phyloP scores from a whole-genome alignment of 441 rosid genomes.

The Mallotus repandus region DNA sequence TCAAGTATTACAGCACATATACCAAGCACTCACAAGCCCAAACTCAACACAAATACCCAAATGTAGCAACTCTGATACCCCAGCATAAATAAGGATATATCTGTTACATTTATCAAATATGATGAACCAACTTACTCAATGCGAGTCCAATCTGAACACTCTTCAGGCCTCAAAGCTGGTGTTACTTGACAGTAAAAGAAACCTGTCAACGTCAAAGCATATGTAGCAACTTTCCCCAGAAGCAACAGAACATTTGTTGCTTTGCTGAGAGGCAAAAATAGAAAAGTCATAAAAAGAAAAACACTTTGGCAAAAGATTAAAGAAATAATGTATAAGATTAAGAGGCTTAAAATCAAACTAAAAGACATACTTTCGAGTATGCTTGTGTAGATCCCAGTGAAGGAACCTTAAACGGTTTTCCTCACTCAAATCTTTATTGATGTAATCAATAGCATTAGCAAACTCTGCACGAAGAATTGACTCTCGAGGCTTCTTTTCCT shows the following conservation, averaged over 20 bases:
- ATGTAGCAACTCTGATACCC: neutral
- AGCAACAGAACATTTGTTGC: conserved; percentile 74
- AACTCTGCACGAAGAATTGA: conserved; percentile 90
- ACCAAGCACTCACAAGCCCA: conserved; percentile 10
- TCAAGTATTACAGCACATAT: conserved; percentile 11
- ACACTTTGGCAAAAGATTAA: neutral
- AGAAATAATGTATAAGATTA: neutral
- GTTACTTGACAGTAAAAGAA: conserved; percentile 81
- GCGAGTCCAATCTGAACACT: conserved; percentile 38
- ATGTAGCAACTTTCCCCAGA: conserved; percentile 85
- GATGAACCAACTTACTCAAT: conserved; percentile 60
- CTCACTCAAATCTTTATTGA: conserved; percentile 80
- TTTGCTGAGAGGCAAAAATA: conserved; percentile 51
- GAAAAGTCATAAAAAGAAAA: conserved; percentile 5
- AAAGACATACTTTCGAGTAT: conserved; percentile 61
- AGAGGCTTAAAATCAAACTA: neutral
- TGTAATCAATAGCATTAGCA: conserved; percentile 87
- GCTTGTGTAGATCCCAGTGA: conserved; percentile 92
- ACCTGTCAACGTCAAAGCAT: conserved; percentile 80
- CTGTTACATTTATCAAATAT: neutral
- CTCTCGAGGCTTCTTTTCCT: conserved; percentile 95
- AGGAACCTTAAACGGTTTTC: conserved; percentile 78
- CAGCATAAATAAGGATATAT: neutral
- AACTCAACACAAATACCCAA: conserved; percentile 11
- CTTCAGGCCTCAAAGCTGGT: conserved; percentile 57